A percentile compares a stretch with the other conserved stretches of the same genome.
Conservation (phyloP, 257 asterid species). For the Solanum sitiens region DNA sequence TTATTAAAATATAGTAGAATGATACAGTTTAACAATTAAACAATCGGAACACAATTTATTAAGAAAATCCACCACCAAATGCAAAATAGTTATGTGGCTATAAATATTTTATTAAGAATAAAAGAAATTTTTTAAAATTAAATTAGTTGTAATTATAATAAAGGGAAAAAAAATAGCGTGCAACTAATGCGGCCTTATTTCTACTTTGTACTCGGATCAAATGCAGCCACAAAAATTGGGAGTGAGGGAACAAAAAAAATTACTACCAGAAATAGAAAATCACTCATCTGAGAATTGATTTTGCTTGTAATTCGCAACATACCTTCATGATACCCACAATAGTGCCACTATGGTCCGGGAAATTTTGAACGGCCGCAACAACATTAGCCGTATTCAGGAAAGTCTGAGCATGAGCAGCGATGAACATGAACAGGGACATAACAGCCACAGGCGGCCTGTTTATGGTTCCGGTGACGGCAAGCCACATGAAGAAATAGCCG, state of each 20-base stretch:
- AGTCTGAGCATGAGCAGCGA: slow-evolving; percentile 91
- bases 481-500: slow-evolving; percentile 86
- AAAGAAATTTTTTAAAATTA: too few relatives aligned
- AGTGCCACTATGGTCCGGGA: slow-evolving; percentile 71
- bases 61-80: neutral
- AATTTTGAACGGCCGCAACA: slow-evolving; percentile 77
- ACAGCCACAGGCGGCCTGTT: slow-evolving; percentile 38
- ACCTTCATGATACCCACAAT: slow-evolving; percentile 96
- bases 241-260: neutral
- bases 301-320: neutral
- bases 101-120: neutral
- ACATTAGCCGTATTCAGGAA: slow-evolving; percentile 84
- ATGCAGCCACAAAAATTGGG: neutral
- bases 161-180: neutral
- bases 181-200: neutral
- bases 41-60: neutral
- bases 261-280: neutral
- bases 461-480: slow-evolving; percentile 60
- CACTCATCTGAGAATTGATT: neutral
- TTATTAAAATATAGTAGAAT: neutral
- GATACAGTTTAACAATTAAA: neutral
- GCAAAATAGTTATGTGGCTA: neutral
- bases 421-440: slow-evolving; percentile 70
- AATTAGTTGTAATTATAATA: too few relatives aligned
- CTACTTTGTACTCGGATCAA: neutral